Conservation (phyloP, 1,284 basidiomycete species). For the Thelephora terrestris region DNA sequence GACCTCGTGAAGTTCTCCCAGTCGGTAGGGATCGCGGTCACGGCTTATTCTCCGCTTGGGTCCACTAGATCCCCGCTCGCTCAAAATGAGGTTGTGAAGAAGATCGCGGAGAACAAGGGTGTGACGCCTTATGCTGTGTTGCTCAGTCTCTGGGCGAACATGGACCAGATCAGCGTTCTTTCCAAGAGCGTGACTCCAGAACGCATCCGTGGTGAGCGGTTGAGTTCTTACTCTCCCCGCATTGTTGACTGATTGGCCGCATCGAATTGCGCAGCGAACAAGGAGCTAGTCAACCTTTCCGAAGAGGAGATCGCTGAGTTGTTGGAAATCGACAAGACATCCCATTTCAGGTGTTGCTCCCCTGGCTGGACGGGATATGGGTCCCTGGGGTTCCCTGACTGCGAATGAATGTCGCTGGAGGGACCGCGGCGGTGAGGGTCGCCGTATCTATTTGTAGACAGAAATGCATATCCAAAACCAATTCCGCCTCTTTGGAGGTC, state of each 20-base stretch:
- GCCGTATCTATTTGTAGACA: no score
- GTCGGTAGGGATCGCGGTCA: constrained; percentile 53
- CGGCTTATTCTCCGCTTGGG: constrained; percentile 72
- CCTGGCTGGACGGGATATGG: constrained; percentile 58
- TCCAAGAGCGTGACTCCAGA: constrained; percentile 53
- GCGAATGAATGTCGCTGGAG: constrained; percentile 21
- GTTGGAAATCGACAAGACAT: constrained; percentile 42
- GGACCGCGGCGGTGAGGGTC: no score
- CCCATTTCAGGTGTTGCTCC: constrained; percentile 51
- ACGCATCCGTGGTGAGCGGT: constrained; percentile 39
- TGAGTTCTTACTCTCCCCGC: background rate
- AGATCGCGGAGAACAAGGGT: constrained; percentile 43
- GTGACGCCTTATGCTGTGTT: constrained; percentile 49
- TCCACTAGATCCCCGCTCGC: constrained; percentile 68
- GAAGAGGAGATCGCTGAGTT: constrained; percentile 48
- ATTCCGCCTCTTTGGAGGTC: no score
- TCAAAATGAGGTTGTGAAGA: constrained; percentile 41
- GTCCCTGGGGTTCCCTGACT: constrained; percentile 51
- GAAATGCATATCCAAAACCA: no score
- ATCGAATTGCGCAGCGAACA: constrained; percentile 31
- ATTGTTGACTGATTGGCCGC: background rate
- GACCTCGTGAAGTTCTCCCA: constrained; percentile 54
- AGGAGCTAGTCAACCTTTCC: constrained; percentile 44
- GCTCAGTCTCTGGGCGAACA: constrained; percentile 58
- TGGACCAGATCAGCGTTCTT: constrained; percentile 44